Base-by-base conservation (phyloP, 2,329 filamentous ascomycete genomes). In the Arthroderma uncinatum region DNA sequence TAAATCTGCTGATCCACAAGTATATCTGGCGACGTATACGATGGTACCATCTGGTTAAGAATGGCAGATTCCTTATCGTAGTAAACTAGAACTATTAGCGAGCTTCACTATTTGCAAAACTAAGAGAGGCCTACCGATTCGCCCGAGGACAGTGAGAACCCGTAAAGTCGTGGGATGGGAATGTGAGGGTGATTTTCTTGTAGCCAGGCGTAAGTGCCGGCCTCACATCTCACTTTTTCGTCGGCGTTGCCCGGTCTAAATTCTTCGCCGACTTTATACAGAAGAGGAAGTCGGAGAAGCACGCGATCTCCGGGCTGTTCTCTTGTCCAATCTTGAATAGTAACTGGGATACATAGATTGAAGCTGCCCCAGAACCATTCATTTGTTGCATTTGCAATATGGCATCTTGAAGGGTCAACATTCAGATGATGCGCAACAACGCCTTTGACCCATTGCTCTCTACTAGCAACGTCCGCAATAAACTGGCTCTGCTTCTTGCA, bases 331-430 rank as follows among this genome's bases (percentile, higher is more conserved):
- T 52, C 28, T 12, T 33, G 14, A 40, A 57, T 50, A 21, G 25
- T 36, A 19, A 59, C 39, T 21, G 58, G 58, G 16, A 73, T 62
- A 56, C 68, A 73, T 48, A 70, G 63, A 58, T 73, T 74, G 58
- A 71, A 73, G 57, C 63, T 66, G 6, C 70, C 70, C 37, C 61
- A 57, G 36, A 67, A 62, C 70, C 62, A 63, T 3, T 56, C 21
- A n/a, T 59, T 30, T 8, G 19, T 16, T 6, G 30, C 6, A 42
- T 56, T 56, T 14, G 52, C 59, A 12, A 60, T 39, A 14, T 50
- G 42, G 54, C 58, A 62, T 10, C 21, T 8, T 12, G 53, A 12
- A 23, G 57, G 47, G 36, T 16, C 21, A 4, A 62, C 10, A 10
- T 36, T 37, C 8, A 62, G 55, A 56, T 62, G 57, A 36, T 52